phyloP scores from a whole-genome alignment of 75 land plant species.

The Picea sitchensis region DNA sequence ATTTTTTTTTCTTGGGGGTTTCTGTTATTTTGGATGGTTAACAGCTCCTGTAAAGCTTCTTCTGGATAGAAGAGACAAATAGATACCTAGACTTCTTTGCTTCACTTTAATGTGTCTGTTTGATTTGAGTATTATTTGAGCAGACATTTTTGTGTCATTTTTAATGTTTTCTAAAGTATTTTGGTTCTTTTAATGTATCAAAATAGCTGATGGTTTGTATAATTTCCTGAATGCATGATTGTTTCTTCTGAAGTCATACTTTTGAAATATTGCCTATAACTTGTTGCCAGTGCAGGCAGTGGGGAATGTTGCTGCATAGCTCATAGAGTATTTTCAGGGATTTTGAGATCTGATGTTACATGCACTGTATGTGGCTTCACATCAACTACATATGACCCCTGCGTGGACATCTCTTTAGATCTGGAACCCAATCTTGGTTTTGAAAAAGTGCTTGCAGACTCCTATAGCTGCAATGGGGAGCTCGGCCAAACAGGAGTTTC shows the following conservation, averaged over 20 bases:
- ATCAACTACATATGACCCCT: constrained; percentile 88
- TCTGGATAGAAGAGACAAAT: not conserved
- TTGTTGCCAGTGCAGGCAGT: constrained; percentile 34
- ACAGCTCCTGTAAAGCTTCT: too few species aligned
- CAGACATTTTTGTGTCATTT: not conserved
- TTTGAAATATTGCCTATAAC: not conserved
- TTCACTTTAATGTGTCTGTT: not conserved
- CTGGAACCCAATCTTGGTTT: constrained; percentile 31
- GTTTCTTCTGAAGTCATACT: not conserved
- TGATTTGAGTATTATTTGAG: not conserved
- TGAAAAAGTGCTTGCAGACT: constrained; percentile 2
- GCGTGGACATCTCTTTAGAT: constrained; percentile 81
- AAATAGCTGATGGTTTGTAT: not conserved
- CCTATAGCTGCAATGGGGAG: constrained; percentile 13
- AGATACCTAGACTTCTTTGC: not conserved
- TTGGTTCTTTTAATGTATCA: not conserved
- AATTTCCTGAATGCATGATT: not conserved
- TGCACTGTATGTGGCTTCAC: constrained; percentile 86
- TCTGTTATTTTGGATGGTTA: too few species aligned
- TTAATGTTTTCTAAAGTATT: not conserved
- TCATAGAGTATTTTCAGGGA: constrained; percentile 81
- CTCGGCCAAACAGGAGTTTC: not conserved
- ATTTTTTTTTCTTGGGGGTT: too few species aligned
- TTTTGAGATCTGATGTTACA: constrained; percentile 87
- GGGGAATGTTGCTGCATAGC: constrained; percentile 75